phyloP scores from a whole-genome alignment of 1,284 basidiomycete species.

The Acaromyces ingoldii region DNA sequence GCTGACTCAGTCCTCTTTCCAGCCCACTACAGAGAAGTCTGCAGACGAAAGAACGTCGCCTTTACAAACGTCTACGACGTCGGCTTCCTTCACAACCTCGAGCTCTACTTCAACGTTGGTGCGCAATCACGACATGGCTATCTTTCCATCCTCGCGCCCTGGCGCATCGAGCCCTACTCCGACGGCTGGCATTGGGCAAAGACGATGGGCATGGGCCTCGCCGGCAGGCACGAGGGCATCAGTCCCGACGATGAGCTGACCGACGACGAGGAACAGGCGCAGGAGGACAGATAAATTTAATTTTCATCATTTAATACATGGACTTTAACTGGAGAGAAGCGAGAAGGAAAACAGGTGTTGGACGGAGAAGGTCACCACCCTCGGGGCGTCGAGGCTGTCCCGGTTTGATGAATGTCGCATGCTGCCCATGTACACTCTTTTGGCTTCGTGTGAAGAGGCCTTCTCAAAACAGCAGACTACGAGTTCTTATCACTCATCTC shows the following conservation, averaged over 20 bases:
- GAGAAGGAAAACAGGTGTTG: too few species aligned
- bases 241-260: slow-evolving; percentile 7
- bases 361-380: too few species aligned
- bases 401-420: too few species aligned
- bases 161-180: slow-evolving; percentile 73
- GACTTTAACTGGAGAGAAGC: too few species aligned
- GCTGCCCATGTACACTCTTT: too few species aligned
- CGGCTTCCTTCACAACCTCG: slow-evolving; percentile 68
- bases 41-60: slow-evolving; percentile 64
- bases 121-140: slow-evolving; percentile 43
- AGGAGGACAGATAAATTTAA: too few species aligned
- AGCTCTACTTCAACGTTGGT: slow-evolving; percentile 84
- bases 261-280: slow-evolving; percentile 13
- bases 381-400: too few species aligned
- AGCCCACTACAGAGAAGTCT: slow-evolving; percentile 1
- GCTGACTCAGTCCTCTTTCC: slow-evolving; percentile 50
- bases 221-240: slow-evolving; percentile 3
- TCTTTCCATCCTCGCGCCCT: slow-evolving; percentile 48
- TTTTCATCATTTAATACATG: too few species aligned
- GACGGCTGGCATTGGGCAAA: slow-evolving; percentile 81
- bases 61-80: slow-evolving; percentile 91
- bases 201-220: slow-evolving; percentile 55
- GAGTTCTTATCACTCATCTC: too few species aligned
- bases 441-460: too few species aligned
- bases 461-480: too few species aligned